These are phyloP conservation scores for Neurospora sp. DNA, from an alignment of 495 filamentous ascomycete species.

Conservation along the genomic window DNA sequence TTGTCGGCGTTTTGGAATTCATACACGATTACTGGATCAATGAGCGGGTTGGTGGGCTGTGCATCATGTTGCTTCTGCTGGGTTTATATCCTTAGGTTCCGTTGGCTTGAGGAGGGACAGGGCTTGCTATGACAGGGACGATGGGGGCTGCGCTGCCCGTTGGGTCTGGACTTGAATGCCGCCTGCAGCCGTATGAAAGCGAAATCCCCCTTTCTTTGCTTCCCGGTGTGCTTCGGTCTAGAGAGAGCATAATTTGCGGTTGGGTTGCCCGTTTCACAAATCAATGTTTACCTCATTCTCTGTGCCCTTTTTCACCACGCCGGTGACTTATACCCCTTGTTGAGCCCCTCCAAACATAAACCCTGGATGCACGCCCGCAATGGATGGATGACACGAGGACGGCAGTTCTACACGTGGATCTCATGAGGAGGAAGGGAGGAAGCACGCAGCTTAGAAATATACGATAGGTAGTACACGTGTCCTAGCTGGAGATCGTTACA, in stretches of 20 bases:
- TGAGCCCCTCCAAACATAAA: neutral
- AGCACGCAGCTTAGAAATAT: neutral
- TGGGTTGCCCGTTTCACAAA: neutral
- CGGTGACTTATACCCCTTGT: neutral
- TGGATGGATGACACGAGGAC: neutral
- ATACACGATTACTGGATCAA: slow-evolving; percentile 6
- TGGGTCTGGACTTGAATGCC: neutral
- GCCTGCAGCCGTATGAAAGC: neutral
- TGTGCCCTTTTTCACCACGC: neutral
- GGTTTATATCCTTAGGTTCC: neutral
- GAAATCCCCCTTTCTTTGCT: neutral
- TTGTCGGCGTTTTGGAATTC: slow-evolving; percentile 1
- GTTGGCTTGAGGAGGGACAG: neutral
- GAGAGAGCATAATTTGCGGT: neutral
- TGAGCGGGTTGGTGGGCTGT: slow-evolving; percentile 2
- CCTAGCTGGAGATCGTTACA: neutral
- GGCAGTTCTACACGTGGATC: neutral
- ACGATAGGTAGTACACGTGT: neutral
- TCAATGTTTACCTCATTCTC: neutral
- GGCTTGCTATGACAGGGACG: neutral
- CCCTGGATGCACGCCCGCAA: neutral
- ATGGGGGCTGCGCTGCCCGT: neutral
- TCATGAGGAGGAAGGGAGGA: neutral
- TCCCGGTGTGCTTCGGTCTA: neutral
- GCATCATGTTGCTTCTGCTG: slow-evolving; percentile 8